These are phyloP conservation scores for Dentiscutata heterogama DNA, from an alignment of 371 early-diverging fungal genomes.

Conservation along the genomic window DNA sequence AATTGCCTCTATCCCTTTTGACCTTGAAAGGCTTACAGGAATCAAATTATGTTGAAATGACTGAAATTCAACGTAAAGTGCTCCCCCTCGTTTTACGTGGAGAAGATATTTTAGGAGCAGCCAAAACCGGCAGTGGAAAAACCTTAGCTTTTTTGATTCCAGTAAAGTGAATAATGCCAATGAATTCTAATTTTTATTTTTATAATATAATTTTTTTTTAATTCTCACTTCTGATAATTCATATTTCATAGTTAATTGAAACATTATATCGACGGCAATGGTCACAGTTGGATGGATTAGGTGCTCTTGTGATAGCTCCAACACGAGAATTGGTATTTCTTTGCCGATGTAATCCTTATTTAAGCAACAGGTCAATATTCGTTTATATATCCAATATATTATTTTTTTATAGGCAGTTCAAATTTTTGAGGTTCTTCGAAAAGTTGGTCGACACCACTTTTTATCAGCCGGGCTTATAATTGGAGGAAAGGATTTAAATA, in stretches of 20 bases:
- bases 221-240: constrained; percentile 17
- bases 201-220: constrained; percentile 76
- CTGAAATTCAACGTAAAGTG: constrained; percentile 96
- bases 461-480: constrained; percentile 97
- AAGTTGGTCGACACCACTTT: constrained; percentile 84
- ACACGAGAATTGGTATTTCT: constrained; percentile 92
- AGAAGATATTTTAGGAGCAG: constrained; percentile 96
- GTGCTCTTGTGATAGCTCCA: constrained; percentile 96
- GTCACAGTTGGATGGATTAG: constrained; percentile 88
- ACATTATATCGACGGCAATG: constrained; percentile 83
- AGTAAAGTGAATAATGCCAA: constrained; percentile 77
- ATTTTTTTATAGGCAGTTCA: constrained; percentile 77
- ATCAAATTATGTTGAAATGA: constrained; percentile 91
- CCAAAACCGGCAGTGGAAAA: constrained; percentile 99
- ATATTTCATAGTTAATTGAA: constrained; percentile 75
- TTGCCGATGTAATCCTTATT: background rate
- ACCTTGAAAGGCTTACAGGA: constrained; percentile 74
- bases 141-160: constrained; percentile 98
- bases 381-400: background rate
- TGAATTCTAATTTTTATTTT: constrained; percentile 52
- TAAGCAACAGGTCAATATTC: background rate
- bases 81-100: constrained; percentile 90
- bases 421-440: constrained; percentile 94
- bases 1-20: constrained; percentile 76
- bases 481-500: constrained; percentile 94